These are phyloP conservation scores for Lentinula edodes DNA, from an alignment of 768 basidiomycete genomes.

Conservation along the genomic window DNA sequence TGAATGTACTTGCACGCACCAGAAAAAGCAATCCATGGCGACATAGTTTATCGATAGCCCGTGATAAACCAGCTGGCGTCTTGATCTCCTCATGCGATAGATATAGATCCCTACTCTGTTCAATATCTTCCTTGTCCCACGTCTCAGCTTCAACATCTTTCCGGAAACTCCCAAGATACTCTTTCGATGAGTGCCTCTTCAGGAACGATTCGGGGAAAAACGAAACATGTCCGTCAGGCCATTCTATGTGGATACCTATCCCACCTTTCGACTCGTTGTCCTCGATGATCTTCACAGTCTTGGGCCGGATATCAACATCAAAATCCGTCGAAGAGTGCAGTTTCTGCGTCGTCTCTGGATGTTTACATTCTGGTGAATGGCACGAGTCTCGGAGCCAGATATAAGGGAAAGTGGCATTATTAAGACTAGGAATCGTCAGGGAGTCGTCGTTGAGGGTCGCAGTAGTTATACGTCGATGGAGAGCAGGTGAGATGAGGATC, in stretches of 20 bases:
- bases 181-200: conserved; percentile 36
- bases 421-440: not conserved
- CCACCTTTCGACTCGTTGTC: conserved; percentile 39
- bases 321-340: conserved; percentile 67
- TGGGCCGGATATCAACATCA: conserved; percentile 41
- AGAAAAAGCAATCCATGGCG: conserved; percentile 72
- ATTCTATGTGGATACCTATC: conserved; percentile 27
- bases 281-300: conserved; percentile 28
- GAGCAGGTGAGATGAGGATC: not conserved
- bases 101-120: conserved; percentile 38
- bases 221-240: conserved; percentile 59
- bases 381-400: conserved; percentile 87
- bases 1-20: conserved; percentile 13
- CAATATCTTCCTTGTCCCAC: conserved; percentile 44
- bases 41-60: conserved; percentile 65
- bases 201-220: conserved; percentile 47
- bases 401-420: conserved; percentile 47
- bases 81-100: conserved; percentile 49
- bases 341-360: conserved; percentile 76
- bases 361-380: conserved; percentile 64
- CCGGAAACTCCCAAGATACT: conserved; percentile 36
- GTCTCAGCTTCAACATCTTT: conserved; percentile 27
- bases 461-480: not conserved
- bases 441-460: not conserved
- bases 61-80: conserved; percentile 39